Base-by-base conservation (phyloP, 164 flowering plant genomes). In the Vitis amurensis region DNA sequence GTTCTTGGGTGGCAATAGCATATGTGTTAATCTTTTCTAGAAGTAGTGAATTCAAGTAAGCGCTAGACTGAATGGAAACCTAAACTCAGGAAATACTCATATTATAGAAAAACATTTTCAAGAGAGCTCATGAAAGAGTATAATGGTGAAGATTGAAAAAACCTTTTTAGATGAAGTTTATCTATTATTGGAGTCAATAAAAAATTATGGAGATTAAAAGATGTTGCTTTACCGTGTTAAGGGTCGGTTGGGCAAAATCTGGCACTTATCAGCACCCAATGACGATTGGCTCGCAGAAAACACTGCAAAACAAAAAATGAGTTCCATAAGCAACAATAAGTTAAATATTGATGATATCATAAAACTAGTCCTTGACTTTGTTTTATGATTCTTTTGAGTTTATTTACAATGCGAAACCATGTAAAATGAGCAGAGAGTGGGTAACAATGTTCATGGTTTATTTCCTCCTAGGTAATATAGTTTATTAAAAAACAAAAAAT, bases 161-260 rank as follows among this genome's bases (percentile, higher is more conserved):
- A 37, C 44, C 44, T 37, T 37, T 37, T 37, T 37, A 6, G 44
- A 37, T 37, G 7, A 37, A 37, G 7, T 37, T 37, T 37, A 6
- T 37, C 44, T 37, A 37, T 37, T 37, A 37, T 50, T 31, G 31
- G 6, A 61, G n/a, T 58, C 57, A 31, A 30, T 7, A 55, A 60
- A 55, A 11, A 9, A 48, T 23, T 2, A 55, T 16, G 57, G n/a
- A 50, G 2, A 56, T 50, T 9, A n/a, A 71, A 72, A 30, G 4
- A 57, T 59, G 8, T 64, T 60, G 55, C 52, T 29, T 73, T 70
- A 79, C 83, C 85, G 66, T 48, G 64, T 52, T 30, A 66, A 37
- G 62, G 61, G 47, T 37, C 37, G 73, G 10, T 55, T 63, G 19
- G 63, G 15, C 47, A 66, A 68, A 68, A 27, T 49, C 10, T 50